Evolutionary conservation across 2,329 filamentous ascomycete genomes (phyloP), one percentile per base, ranked within the genome.

Genomic region (Colletotrichum magnum): DNA sequence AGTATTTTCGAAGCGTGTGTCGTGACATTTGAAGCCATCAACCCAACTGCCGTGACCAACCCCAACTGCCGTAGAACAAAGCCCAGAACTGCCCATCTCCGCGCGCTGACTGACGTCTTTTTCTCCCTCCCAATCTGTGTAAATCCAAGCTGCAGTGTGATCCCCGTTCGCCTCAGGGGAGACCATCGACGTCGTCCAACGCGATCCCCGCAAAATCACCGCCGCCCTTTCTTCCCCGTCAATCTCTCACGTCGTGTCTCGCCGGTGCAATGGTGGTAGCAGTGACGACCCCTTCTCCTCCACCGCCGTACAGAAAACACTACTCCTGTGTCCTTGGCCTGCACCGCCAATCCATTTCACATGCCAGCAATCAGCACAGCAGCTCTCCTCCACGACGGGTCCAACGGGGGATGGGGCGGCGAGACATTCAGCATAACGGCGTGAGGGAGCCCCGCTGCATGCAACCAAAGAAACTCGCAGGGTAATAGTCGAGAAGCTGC

Each of bases 401-500:
- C 41, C 45, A 18, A 21, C 47, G 16, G 18, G 18, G 4, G 18
- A n/a, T n/a, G 45, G 15, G 7, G 16, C 45, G 18, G 16, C 45
- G 6, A 9, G 16, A 58, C 62, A 65, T 6, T 6, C 18, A 13
- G 43, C 26, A 50, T 16, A 48, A 65, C 21, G 16, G 18, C 28
- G 32, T 18, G 45, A 43, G 28, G 51, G 28, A 36, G 39, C 50
- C 54, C 61, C 32, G 41, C 58, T 51, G 43, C 56, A 54, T 56
- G 65, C 65, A 65, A 56, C 58, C 63, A 24, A 24, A 24, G 3
- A 24, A 24, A 24, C 21, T 4, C 21, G 21, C 21, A 24, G 21
- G 21, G 21, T 24, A 24, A 24, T 43, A 15, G 3, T 6, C 45
- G 6, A 48, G 45, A 16, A 43, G 53, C 43, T 45, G 45, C 43